Evolutionary conservation across 2,329 filamentous ascomycete species (phyloP).

Genomic region (Trichoderma sp.): DNA sequence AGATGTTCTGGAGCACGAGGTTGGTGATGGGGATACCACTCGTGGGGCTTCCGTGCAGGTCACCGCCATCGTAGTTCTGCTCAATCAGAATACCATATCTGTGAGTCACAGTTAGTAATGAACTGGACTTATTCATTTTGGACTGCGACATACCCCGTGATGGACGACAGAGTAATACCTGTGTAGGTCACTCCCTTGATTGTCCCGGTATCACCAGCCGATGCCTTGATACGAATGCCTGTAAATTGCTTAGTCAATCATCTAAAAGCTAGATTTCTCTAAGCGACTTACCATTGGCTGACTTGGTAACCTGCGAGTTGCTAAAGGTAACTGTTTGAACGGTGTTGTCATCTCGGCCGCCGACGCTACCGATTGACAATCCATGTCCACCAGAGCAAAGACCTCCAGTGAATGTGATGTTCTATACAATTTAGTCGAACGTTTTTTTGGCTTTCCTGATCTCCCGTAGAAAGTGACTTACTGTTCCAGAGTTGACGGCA

Average conservation of each 20-base stretch:
- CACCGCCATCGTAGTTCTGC: slow-evolving; percentile 49
- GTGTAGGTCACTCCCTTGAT: slow-evolving; percentile 45
- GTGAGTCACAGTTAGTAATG: not conserved
- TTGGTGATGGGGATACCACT: slow-evolving; percentile 50
- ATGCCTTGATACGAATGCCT: slow-evolving; percentile 47
- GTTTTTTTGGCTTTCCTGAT: rapidly evolving
- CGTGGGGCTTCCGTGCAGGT: slow-evolving; percentile 43
- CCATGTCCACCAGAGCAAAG: slow-evolving; percentile 46
- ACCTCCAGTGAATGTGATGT: slow-evolving; percentile 46
- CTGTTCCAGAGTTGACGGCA: slow-evolving; percentile 52
- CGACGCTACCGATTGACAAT: slow-evolving; percentile 44
- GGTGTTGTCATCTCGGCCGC: slow-evolving; percentile 48
- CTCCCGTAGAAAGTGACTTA: not conserved
- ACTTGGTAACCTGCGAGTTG: slow-evolving; percentile 48
- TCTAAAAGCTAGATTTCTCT: rapidly evolving
- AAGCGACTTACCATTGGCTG: slow-evolving; percentile 43
- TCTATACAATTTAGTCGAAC: slow-evolving; percentile 18
- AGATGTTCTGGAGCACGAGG: slow-evolving; percentile 42
- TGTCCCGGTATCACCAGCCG: slow-evolving; percentile 43
- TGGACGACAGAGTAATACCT: slow-evolving; percentile 41
- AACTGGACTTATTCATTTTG: not conserved
- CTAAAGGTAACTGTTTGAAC: slow-evolving; percentile 52
- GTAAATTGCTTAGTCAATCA: not conserved
- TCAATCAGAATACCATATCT: slow-evolving; percentile 39
- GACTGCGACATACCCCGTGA: slow-evolving; percentile 31